Percentiles rank a stretch among this genome's conserved stretches.
Conservation (phyloP, 768 basidiomycete genomes). For the Amanita molliuscula region DNA sequence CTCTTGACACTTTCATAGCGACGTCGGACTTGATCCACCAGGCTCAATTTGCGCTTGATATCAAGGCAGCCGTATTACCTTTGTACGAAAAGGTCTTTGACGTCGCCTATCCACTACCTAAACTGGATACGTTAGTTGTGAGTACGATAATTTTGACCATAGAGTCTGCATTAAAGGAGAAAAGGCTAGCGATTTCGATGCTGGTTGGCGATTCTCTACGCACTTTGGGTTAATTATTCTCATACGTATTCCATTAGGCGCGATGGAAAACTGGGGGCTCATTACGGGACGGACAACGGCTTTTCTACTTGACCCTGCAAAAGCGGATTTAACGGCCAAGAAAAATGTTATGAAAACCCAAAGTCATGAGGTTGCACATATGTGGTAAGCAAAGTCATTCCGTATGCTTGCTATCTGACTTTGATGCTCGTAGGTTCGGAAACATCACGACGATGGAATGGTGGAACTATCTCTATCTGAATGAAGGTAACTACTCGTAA, state of each 20-base stretch:
- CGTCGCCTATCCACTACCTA: conserved; percentile 86
- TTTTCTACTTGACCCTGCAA: conserved; percentile 72
- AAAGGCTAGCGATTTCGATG: conserved; percentile 80
- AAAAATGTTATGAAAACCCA: conserved; percentile 71
- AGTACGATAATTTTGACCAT: conserved; percentile 12
- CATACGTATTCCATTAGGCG: conserved; percentile 27
- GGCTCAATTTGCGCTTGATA: conserved; percentile 79
- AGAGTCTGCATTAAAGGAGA: not conserved
- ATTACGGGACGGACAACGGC: conserved; percentile 84
- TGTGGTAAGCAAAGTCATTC: conserved; percentile 40
- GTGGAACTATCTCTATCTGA: conserved; percentile 82
- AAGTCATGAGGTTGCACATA: conserved; percentile 81
- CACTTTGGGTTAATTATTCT: conserved; percentile 1
- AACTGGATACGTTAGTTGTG: conserved; percentile 87
- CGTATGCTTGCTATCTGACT: not conserved
- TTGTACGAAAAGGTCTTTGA: conserved; percentile 92
- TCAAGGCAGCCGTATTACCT: conserved; percentile 73
- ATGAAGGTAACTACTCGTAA: conserved; percentile 42
- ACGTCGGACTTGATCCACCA: conserved; percentile 78
- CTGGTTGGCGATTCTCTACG: conserved; percentile 31
- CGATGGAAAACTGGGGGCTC: conserved; percentile 94
- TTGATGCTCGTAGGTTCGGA: conserved; percentile 52
- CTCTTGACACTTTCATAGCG: conserved; percentile 27
- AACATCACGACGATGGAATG: conserved; percentile 91
- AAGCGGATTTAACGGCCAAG: conserved; percentile 60